Percentiles rank a stretch among this genome's conserved stretches.
Conservation (phyloP, 441 rosid species). For the Dalechampia spathulata region DNA sequence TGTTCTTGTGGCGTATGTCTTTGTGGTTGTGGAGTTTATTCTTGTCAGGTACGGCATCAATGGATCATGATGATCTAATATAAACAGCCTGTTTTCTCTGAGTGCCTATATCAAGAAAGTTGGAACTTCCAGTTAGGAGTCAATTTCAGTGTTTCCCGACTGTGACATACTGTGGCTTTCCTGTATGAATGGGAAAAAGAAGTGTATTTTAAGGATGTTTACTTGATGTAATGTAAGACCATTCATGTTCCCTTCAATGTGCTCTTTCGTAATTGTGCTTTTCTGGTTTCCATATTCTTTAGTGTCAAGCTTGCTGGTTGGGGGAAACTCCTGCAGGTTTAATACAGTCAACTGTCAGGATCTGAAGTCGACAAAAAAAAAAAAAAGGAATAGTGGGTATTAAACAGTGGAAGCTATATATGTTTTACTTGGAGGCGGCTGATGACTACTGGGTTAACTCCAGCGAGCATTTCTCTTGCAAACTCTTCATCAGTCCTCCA, state of each 20-base stretch:
- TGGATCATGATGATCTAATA: constrained; percentile 78
- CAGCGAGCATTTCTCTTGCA: constrained; percentile 50
- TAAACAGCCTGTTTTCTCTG: constrained; percentile 42
- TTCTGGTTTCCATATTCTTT: constrained; percentile 54
- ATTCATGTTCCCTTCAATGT: constrained; percentile 48
- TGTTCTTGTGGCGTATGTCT: constrained; percentile 80
- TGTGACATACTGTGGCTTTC: not conserved
- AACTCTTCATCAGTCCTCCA: constrained; percentile 58
- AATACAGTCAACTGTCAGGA: constrained; percentile 2
- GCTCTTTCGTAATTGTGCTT: constrained; percentile 45
- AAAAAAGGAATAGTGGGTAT: not conserved
- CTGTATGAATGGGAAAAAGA: not conserved
- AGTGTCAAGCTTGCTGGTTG: constrained; percentile 50
- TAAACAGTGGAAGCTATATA: not conserved
- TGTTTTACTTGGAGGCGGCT: constrained; percentile 33
- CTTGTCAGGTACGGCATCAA: constrained; percentile 59
- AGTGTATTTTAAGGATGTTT: constrained; percentile 6
- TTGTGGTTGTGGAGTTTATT: constrained; percentile 64
- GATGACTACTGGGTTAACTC: constrained; percentile 42
- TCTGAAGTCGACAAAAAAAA: not conserved
- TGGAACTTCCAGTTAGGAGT: not conserved
- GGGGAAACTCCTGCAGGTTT: constrained; percentile 65
- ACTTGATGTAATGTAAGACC: constrained; percentile 61
- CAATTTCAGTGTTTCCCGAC: not conserved
- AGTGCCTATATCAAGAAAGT: constrained; percentile 39